Conservation (phyloP, 495 filamentous ascomycete genomes). For the Penicillium angulare region DNA sequence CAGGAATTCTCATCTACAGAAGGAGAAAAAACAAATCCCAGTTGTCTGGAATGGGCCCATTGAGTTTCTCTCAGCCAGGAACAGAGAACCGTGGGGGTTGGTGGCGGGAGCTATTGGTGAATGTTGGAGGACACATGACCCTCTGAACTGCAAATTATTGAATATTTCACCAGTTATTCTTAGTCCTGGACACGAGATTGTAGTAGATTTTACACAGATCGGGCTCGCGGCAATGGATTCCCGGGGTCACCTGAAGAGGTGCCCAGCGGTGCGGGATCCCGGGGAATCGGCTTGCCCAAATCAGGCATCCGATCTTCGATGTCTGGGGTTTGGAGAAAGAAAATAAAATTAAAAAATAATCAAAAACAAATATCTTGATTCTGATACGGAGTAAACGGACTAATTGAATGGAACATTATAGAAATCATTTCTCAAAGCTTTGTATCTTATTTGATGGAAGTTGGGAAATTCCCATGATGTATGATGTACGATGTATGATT, state of each 20-base stretch:
- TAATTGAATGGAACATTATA: too few species aligned
- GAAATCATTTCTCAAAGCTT: too few species aligned
- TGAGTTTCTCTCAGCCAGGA: constrained; percentile 4
- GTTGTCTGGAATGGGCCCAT: background rate
- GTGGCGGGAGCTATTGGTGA: background rate
- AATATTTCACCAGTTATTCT: too few species aligned
- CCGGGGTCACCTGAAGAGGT: constrained; percentile 2
- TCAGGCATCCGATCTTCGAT: constrained; percentile 21
- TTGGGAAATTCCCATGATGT: background rate
- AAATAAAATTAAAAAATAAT: background rate
- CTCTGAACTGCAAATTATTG: too few species aligned
- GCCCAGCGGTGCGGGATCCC: background rate
- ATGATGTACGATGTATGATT: background rate
- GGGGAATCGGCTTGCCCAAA: constrained; percentile 23
- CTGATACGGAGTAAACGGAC: too few species aligned
- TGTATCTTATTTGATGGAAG: too few species aligned
- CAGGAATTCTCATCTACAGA: background rate
- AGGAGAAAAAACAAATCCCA: background rate
- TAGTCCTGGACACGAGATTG: too few species aligned
- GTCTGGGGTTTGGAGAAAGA: too few species aligned
- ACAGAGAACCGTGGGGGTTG: background rate
- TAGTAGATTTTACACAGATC: background rate
- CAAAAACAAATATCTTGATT: too few species aligned
- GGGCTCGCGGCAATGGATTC: background rate
- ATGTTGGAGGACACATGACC: constrained; percentile 6